phyloP scores from a whole-genome alignment of 73 alveolate species.

The Stentor roeselii region DNA sequence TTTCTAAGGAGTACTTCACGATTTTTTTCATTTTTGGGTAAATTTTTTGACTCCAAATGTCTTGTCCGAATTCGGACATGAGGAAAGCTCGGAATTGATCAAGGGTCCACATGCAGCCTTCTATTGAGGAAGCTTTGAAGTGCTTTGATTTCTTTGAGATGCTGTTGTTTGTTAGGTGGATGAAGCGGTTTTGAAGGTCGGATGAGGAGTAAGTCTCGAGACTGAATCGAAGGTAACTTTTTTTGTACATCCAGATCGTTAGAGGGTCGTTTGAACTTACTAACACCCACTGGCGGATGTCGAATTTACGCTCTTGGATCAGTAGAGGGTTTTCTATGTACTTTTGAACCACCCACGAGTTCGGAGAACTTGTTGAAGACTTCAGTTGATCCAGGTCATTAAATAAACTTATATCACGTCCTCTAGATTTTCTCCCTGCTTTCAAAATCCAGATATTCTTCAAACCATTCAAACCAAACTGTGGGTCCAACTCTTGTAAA shows the following conservation, averaged over 20 bases:
- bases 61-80: constrained; percentile 72
- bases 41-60: constrained; percentile 73
- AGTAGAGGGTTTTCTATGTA: constrained; percentile 55
- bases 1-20: constrained; percentile 73
- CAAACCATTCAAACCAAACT: constrained; percentile 40
- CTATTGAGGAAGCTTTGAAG: constrained; percentile 66
- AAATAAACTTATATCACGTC: constrained; percentile 49
- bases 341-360: constrained; percentile 50
- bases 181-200: constrained; percentile 37
- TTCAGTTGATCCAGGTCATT: constrained; percentile 53
- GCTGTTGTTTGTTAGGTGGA: constrained; percentile 46
- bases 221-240: no score
- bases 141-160: constrained; percentile 35
- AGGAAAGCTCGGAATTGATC: constrained; percentile 73
- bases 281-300: constrained; percentile 62
- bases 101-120: constrained; percentile 92
- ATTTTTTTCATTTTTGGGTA: constrained; percentile 74
- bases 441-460: constrained; percentile 55
- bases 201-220: constrained; percentile 9
- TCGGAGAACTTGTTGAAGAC: constrained; percentile 40
- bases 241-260: constrained; percentile 42
- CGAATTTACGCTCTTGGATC: constrained; percentile 48
- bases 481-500: no score
- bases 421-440: constrained; percentile 51
- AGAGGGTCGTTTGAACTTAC: constrained; percentile 48